These are phyloP conservation scores for Shiraia bambusicola DNA, from an alignment of 2,329 filamentous ascomycete genomes.

Conservation along the genomic window DNA sequence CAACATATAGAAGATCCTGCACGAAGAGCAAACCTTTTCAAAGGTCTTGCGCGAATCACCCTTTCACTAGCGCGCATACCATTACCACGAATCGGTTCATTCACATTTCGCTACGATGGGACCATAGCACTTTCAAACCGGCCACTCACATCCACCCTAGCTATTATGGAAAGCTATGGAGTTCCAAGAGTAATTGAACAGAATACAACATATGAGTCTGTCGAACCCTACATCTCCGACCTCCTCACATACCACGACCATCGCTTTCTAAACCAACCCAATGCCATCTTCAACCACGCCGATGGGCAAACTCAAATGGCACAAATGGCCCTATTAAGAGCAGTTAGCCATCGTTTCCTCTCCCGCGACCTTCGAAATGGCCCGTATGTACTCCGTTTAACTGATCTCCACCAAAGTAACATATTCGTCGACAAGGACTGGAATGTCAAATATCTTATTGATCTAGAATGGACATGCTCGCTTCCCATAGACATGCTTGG, in stretches of 20 bases:
- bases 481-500: constrained; percentile 30
- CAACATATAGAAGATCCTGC: neutral
- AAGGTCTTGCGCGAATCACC: constrained; percentile 3
- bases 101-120: constrained; percentile 2
- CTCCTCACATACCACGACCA: constrained; percentile 34
- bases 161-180: constrained; percentile 39
- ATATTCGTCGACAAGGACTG: constrained; percentile 41
- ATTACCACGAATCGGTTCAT: constrained; percentile 6
- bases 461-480: constrained; percentile 41
- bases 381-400: constrained; percentile 19
- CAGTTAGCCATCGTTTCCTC: neutral
- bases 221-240: constrained; percentile 35
- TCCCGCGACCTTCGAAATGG: neutral
- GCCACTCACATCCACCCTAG: constrained; percentile 37
- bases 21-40: constrained; percentile 3
- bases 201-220: constrained; percentile 32
- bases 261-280: neutral
- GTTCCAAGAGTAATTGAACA: constrained; percentile 39
- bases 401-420: constrained; percentile 47
- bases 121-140: constrained; percentile 39
- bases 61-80: constrained; percentile 7
- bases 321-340: neutral
- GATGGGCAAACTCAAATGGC: neutral
- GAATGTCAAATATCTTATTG: constrained; percentile 40
- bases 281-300: neutral